Base-by-base conservation (phyloP, 495 filamentous ascomycete species). In the Penicillium desertorum region DNA sequence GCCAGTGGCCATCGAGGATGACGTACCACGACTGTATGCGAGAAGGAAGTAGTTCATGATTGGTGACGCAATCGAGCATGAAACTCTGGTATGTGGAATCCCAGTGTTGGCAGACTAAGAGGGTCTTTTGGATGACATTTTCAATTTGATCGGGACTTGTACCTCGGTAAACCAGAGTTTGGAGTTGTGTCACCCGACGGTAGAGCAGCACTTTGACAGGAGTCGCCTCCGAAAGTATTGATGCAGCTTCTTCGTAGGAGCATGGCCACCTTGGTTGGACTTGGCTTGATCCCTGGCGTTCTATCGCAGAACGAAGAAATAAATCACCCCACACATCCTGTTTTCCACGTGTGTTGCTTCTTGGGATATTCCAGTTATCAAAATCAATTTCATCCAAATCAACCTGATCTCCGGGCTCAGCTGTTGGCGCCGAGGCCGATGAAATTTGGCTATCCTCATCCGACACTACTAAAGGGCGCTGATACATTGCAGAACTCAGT, bases 11-110 rank as follows among this genome's bases (percentile, higher is more conserved):
- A 7, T 68, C 70, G 22, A 81, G 69, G 16, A 76, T 67, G 30
- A 77, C 64, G 30, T 78, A 80, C 78, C 78, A 79, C 4, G 75
- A 78, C 54, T 79, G 76, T 12, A 81, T 68, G n/a, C 72, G 71
- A 20, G 67, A 45, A 3, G 76, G 76, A 1, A 81, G 61, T 4
- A 56, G 29, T 41, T 74, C 74, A 45, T 78, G 75, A 37, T 77
- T 60, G 5, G 64, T 61, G 17, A 78, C 59, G 45, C 77, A 73
- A 60, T 77, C 73, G 29, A 65, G 54, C 45, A 80, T 74, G 66
- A 81, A 79, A 3, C 54, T 64, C 14, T 69, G 67, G 46, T 78
- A 79, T 11, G 70, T 66, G 19, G 34, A 42, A 29, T 72, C 72
- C 78, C 78, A 81, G 64, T 78, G 69, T n/a, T 70, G 61, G 44